Evolutionary conservation across 2,329 filamentous ascomycete genomes (phyloP).

Genomic region (Ophiocordyceps robertsii): DNA sequence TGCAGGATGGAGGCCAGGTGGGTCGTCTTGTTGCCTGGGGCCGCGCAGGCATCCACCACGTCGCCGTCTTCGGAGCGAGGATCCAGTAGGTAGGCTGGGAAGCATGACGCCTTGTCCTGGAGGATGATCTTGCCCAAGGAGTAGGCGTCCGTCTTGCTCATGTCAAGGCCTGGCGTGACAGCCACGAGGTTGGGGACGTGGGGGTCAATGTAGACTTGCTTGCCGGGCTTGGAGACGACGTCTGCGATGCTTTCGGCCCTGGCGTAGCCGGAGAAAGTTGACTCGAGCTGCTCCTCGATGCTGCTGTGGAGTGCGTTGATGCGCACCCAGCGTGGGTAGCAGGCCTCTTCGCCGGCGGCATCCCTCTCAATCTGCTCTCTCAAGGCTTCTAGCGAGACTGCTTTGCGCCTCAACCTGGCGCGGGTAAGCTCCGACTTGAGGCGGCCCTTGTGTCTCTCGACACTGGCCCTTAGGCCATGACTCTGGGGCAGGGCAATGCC

Average conservation of each 20-base stretch:
- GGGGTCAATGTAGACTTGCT: slow-evolving; percentile 56
- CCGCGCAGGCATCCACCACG: slow-evolving; percentile 84
- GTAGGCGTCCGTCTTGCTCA: slow-evolving; percentile 65
- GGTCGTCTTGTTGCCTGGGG: slow-evolving; percentile 95
- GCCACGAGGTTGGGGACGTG: slow-evolving; percentile 78
- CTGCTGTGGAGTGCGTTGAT: slow-evolving; percentile 68
- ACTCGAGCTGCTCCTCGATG: slow-evolving; percentile 56
- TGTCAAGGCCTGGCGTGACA: slow-evolving; percentile 55
- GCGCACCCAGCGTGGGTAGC: slow-evolving; percentile 82
- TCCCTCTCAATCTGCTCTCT: slow-evolving; percentile 40
- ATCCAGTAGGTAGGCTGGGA: slow-evolving; percentile 79
- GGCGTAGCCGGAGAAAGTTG: slow-evolving; percentile 56
- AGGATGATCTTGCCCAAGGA: slow-evolving; percentile 66
- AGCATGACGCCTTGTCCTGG: slow-evolving; percentile 95
- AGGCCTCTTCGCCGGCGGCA: slow-evolving; percentile 34
- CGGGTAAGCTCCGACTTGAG: slow-evolving; percentile 74
- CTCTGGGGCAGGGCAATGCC: slow-evolving; percentile 70
- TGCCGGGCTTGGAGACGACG: slow-evolving; percentile 32
- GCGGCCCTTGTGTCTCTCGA: slow-evolving; percentile 72
- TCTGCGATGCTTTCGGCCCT: slow-evolving; percentile 41
- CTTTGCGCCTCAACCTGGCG: slow-evolving; percentile 58
- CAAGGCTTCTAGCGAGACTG: slow-evolving; percentile 54
- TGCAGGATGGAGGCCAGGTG: slow-evolving; percentile 69
- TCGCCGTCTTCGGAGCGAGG: slow-evolving; percentile 54
- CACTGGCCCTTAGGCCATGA: slow-evolving; percentile 62